Conservation (phyloP, 306 rosid genomes). For the Cucurbita pepo region DNA sequence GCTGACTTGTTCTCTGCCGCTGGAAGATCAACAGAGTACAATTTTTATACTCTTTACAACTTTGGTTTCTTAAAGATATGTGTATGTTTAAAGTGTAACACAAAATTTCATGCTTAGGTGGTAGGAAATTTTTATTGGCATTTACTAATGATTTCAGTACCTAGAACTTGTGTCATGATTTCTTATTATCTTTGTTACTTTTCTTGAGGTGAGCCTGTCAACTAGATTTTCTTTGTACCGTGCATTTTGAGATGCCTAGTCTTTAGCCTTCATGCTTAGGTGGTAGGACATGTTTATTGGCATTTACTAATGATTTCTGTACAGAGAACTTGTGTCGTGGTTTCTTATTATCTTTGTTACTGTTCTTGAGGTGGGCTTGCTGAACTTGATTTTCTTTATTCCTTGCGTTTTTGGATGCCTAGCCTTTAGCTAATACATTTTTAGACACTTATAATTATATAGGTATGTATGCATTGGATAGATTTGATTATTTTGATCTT, state of each 20-base stretch:
- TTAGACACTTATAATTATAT: background rate
- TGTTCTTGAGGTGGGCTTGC: background rate
- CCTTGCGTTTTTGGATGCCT: background rate
- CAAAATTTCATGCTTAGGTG: background rate
- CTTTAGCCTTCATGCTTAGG: background rate
- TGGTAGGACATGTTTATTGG: background rate
- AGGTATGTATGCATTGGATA: background rate
- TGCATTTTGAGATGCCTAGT: background rate
- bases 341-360: background rate
- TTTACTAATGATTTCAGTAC: background rate
- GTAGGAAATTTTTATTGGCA: background rate
- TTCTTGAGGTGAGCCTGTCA: background rate
- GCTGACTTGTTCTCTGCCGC: slow-evolving; percentile 90
- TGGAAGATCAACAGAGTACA: slow-evolving; percentile 89
- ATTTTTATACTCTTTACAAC: slow-evolving; percentile 2
- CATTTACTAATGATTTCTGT: background rate
- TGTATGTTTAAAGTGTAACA: background rate
- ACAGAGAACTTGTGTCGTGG: background rate
- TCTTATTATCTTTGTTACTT: background rate
- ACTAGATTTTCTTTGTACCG: background rate
- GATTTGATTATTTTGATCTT: background rate
- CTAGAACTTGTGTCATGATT: background rate
- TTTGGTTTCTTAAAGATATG: background rate
- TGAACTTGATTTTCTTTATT: background rate
- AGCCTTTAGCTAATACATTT: background rate